Evolutionary conservation across 1,139 yeast species (phyloP).

Genomic region (Taphrina flavorubra): DNA sequence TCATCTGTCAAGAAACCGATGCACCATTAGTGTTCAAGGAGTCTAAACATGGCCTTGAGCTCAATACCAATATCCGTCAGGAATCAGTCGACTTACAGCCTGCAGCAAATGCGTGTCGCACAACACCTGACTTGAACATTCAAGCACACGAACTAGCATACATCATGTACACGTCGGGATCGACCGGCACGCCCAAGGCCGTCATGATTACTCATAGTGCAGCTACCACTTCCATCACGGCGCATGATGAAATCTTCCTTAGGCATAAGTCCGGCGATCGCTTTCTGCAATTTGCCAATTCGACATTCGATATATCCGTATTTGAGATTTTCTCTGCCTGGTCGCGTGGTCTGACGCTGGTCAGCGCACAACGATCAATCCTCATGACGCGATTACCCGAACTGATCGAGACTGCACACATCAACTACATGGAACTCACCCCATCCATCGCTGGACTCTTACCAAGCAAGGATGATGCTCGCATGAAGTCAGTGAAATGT

Average conservation of each 20-base stretch:
- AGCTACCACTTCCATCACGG: constrained; percentile 45
- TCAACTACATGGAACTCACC: constrained; percentile 47
- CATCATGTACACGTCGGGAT: constrained; percentile 47
- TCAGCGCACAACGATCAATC: constrained; percentile 43
- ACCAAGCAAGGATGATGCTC: constrained; percentile 31
- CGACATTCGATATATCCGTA: constrained; percentile 47
- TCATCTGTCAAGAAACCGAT: constrained; percentile 43
- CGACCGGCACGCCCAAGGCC: constrained; percentile 47
- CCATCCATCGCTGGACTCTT: constrained; percentile 48
- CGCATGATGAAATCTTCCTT: constrained; percentile 44
- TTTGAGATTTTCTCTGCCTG: constrained; percentile 46
- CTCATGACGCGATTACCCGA: constrained; percentile 44
- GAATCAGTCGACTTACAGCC: neutral
- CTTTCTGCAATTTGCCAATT: constrained; percentile 47
- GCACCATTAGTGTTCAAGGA: constrained; percentile 42
- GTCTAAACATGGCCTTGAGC: neutral
- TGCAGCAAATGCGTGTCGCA: neutral
- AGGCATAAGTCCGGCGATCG: constrained; percentile 17
- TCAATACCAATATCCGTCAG: constrained; percentile 1
- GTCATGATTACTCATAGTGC: constrained; percentile 46
- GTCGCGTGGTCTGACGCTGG: constrained; percentile 45
- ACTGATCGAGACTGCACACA: constrained; percentile 39
- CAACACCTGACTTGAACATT: neutral
- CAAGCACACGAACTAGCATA: constrained; percentile 43
- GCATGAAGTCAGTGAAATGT: constrained; percentile 41